A percentile compares a stretch with the other conserved stretches of the same genome.
Conservation (phyloP, 2,329 filamentous ascomycete species). For the Amylocarpus encephaloides region DNA sequence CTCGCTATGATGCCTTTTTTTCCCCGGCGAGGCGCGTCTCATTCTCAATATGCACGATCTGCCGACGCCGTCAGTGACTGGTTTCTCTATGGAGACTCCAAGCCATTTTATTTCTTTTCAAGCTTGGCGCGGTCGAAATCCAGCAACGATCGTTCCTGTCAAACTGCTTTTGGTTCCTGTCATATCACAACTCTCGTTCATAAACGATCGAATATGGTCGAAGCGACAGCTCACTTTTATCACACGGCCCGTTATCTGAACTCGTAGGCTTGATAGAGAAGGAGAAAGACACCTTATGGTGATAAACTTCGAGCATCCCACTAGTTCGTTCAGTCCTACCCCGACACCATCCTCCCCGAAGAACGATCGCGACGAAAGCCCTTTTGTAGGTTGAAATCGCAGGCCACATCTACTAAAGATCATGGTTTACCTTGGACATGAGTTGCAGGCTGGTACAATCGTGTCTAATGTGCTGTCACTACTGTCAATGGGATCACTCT, state of each 20-base stretch:
- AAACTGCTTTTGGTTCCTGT: background rate
- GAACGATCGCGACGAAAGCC: background rate
- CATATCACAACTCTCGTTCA: background rate
- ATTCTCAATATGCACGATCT: background rate
- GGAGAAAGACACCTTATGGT: background rate
- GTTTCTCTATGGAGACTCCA: background rate
- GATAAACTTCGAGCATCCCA: background rate
- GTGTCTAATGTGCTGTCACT: background rate
- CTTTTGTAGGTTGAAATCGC: background rate
- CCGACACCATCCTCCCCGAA: background rate
- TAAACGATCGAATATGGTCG: background rate
- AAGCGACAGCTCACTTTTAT: background rate
- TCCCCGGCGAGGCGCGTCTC: background rate
- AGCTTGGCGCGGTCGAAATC: background rate
- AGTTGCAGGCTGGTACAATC: background rate
- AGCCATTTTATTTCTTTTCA: background rate
- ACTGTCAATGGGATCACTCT: constrained; percentile 9
- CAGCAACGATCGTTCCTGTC: background rate
- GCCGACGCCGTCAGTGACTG: background rate
- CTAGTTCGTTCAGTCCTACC: background rate
- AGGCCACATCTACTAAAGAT: background rate
- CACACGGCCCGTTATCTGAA: background rate
- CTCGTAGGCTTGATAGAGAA: background rate
- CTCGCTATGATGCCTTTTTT: background rate
- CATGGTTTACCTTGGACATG: constrained; percentile 3